Percentiles rank a stretch among this genome's conserved stretches.
These are phyloP conservation scores for Chlamydomonas schloesseri DNA, from an alignment of 139 green algal species.

Conservation along the genomic window DNA sequence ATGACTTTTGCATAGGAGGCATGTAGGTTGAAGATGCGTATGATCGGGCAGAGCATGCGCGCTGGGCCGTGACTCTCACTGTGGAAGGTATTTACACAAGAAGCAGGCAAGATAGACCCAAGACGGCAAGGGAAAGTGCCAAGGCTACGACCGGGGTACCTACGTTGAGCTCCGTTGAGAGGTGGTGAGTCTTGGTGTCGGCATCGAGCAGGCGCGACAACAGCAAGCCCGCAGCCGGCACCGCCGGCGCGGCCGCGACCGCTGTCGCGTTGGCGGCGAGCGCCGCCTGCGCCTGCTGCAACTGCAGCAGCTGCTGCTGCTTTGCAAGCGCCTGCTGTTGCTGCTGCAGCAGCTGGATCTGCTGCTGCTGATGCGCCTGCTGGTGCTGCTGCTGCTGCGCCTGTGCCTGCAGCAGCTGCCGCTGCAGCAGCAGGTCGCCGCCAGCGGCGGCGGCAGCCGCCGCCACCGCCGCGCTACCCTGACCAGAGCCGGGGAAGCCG, in stretches of 20 bases:
- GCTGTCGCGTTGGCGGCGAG: neutral
- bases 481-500: too few relatives aligned
- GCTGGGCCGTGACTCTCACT: too few relatives aligned
- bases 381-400: conserved; percentile 12
- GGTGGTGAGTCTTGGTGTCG: conserved; percentile 27
- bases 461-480: too few relatives aligned
- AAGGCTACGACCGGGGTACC: neutral
- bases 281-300: neutral
- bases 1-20: neutral
- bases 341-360: neutral
- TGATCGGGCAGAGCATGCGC: too few relatives aligned
- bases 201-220: conserved; percentile 27
- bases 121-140: too few relatives aligned
- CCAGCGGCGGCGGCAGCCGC: neutral
- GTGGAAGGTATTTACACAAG: too few relatives aligned
- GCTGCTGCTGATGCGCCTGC: neutral
- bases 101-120: too few relatives aligned
- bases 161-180: conserved; percentile 26
- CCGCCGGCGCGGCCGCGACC: neutral
- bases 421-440: conserved; percentile 5
- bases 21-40: neutral
- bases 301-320: neutral
- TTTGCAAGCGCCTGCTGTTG: neutral
- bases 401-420: conserved; percentile 3
- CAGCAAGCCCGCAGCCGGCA: conserved; percentile 12